phyloP scores from a whole-genome alignment of 1,284 basidiomycete species.

The Ceratorhiza oryzae-sativae region DNA sequence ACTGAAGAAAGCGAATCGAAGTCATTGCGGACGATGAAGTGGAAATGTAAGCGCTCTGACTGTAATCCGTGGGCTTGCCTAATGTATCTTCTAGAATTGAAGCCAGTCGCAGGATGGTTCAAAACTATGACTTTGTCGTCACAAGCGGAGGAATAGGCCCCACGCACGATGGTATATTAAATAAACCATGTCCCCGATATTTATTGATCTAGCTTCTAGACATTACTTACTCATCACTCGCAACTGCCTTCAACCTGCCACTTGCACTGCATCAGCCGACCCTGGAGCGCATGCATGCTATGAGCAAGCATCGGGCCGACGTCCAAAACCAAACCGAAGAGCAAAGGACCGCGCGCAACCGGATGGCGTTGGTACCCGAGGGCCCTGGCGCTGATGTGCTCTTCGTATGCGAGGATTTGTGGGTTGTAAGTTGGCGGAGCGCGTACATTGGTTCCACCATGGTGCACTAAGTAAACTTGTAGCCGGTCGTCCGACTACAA shows the following conservation, averaged over 20 bases:
- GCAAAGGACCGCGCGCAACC: slow-evolving; percentile 72
- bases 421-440: slow-evolving; percentile 68
- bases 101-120: slow-evolving; percentile 82
- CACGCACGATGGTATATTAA: slow-evolving; percentile 74
- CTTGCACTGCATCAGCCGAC: slow-evolving; percentile 84
- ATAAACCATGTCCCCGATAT: neutral
- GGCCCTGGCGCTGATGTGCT: slow-evolving; percentile 60
- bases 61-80: neutral
- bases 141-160: slow-evolving; percentile 80
- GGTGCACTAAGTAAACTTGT: neutral
- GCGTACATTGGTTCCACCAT: neutral
- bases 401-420: slow-evolving; percentile 75
- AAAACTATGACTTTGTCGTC: slow-evolving; percentile 85
- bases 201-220: slow-evolving; percentile 56
- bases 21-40: slow-evolving; percentile 91
- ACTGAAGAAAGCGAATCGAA: slow-evolving; percentile 79
- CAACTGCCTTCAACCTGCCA: slow-evolving; percentile 80
- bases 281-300: slow-evolving; percentile 74
- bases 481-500: slow-evolving; percentile 83
- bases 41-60: slow-evolving; percentile 71
- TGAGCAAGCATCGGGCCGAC: slow-evolving; percentile 66
- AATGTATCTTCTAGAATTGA: slow-evolving; percentile 64
- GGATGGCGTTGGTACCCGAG: slow-evolving; percentile 85
- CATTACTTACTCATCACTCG: slow-evolving; percentile 89
- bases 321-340: slow-evolving; percentile 68